Evolutionary conservation across 78 protist genomes (phyloP).

Genomic region (Emiliania huxleyi): DNA sequence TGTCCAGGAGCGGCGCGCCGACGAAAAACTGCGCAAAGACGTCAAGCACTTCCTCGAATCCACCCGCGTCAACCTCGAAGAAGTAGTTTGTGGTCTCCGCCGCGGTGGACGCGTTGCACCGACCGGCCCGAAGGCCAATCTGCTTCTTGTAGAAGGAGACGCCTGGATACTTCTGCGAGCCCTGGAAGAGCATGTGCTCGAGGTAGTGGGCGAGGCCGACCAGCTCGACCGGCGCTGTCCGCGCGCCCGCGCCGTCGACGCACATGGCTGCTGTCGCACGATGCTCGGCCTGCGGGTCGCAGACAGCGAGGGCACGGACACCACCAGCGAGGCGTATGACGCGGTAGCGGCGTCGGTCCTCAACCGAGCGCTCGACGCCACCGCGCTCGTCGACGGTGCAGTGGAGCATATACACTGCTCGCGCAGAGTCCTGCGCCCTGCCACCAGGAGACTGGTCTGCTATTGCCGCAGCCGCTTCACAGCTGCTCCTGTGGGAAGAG

Average conservation of each 20-base stretch:
- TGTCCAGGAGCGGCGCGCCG: not conserved
- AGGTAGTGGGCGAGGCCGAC: slow-evolving; percentile 75
- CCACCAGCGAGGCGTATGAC: too few relatives aligned
- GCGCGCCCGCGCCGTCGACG: not conserved
- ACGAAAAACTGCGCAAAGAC: not conserved
- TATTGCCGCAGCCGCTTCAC: too few relatives aligned
- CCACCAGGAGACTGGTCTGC: too few relatives aligned
- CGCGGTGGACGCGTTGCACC: slow-evolving; percentile 73
- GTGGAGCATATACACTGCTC: too few relatives aligned
- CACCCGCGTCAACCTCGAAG: not conserved
- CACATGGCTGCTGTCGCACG: not conserved
- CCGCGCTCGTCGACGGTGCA: too few relatives aligned
- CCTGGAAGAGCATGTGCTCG: slow-evolving; percentile 85
- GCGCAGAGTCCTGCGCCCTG: too few relatives aligned
- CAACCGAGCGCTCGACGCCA: too few relatives aligned
- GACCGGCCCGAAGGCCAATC: slow-evolving; percentile 63
- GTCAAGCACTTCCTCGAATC: not conserved
- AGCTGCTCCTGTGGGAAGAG: too few relatives aligned
- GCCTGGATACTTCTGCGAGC: slow-evolving; percentile 59
- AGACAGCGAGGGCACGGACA: too few relatives aligned
- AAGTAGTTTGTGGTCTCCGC: not conserved
- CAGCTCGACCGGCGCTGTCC: not conserved
- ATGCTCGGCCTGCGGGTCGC: not conserved
- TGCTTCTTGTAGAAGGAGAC: slow-evolving; percentile 56
- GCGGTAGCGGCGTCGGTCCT: too few relatives aligned